A percentile compares a stretch with the other conserved stretches of the same genome.
Evolutionary conservation across 1,284 basidiomycete genomes (phyloP).

Genomic region (Cryptococcus sp.): DNA sequence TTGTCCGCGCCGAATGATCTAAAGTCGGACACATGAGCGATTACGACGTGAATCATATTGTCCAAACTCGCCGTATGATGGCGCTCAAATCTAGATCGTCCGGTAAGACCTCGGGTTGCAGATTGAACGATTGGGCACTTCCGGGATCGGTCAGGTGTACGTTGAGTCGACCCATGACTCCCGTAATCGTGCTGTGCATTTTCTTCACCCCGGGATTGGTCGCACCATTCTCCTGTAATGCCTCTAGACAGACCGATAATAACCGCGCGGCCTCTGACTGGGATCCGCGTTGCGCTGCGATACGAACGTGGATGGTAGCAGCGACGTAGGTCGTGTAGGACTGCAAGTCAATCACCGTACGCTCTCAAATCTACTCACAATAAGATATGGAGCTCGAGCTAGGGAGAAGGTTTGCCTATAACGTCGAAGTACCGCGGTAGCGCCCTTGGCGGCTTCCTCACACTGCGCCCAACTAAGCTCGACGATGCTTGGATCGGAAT

Average conservation of each 20-base stretch:
- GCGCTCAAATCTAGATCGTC: constrained; percentile 16
- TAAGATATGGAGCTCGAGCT: constrained; percentile 42
- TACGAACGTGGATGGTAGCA: constrained; percentile 41
- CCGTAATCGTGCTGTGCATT: constrained; percentile 23
- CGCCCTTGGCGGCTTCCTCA: constrained; percentile 35
- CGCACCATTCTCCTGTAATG: constrained; percentile 26
- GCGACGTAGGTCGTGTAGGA: constrained; percentile 45
- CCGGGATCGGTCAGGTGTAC: constrained; percentile 6
- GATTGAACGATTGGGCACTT: too few relatives aligned
- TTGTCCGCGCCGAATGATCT: background rate
- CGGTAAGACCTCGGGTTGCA: background rate
- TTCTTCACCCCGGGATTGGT: constrained; percentile 31
- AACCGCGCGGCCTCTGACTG: constrained; percentile 20
- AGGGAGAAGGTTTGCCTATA: constrained; percentile 40
- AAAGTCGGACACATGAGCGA: background rate
- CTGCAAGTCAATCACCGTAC: constrained; percentile 7
- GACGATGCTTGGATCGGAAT: constrained; percentile 19
- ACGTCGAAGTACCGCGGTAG: constrained; percentile 28
- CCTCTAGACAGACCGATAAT: constrained; percentile 30
- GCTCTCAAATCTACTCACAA: constrained; percentile 17
- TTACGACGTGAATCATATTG: too few relatives aligned
- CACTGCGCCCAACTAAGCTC: constrained; percentile 34
- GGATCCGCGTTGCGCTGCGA: constrained; percentile 31
- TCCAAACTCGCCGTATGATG: constrained; percentile 14
- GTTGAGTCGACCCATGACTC: constrained; percentile 22